Conservation (phyloP, 108 stramenopile species). For the Stephanodiscus triporus region DNA sequence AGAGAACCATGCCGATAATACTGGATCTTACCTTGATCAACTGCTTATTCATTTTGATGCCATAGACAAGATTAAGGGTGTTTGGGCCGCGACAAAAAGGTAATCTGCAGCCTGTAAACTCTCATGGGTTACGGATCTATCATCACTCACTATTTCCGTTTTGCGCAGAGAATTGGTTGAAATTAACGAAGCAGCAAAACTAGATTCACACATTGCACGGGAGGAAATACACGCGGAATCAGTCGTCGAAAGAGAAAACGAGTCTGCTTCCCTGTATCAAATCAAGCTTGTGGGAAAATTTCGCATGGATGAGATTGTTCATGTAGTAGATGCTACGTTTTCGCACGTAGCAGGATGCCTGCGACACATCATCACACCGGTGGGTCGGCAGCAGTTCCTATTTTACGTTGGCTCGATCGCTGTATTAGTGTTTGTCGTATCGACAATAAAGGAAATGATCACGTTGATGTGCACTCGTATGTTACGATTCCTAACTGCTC, state of each 20-base stretch:
- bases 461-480: conserved; percentile 38
- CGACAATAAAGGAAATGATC: conserved; percentile 48
- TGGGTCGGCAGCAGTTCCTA: conserved; percentile 47
- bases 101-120: not conserved
- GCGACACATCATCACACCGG: conserved; percentile 35
- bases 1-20: conserved; percentile 25
- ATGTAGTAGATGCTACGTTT: conserved; percentile 48
- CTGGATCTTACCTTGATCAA: conserved; percentile 18
- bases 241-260: conserved; percentile 53
- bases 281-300: conserved; percentile 53
- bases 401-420: conserved; percentile 41
- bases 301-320: conserved; percentile 36
- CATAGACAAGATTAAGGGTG: conserved; percentile 21
- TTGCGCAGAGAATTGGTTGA: conserved; percentile 33
- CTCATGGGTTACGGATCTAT: not conserved
- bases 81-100: conserved; percentile 36
- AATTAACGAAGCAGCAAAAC: conserved; percentile 36
- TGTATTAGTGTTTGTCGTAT: conserved; percentile 34
- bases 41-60: conserved; percentile 25
- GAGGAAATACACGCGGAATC: conserved; percentile 54
- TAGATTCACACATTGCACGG: conserved; percentile 40
- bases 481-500: conserved; percentile 40
- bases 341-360: conserved; percentile 40
- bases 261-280: conserved; percentile 32
- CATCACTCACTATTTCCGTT: not conserved